Evolutionary conservation across 192 early-diverging fungal species (phyloP).

Genomic region (Podila clonocystis): DNA sequence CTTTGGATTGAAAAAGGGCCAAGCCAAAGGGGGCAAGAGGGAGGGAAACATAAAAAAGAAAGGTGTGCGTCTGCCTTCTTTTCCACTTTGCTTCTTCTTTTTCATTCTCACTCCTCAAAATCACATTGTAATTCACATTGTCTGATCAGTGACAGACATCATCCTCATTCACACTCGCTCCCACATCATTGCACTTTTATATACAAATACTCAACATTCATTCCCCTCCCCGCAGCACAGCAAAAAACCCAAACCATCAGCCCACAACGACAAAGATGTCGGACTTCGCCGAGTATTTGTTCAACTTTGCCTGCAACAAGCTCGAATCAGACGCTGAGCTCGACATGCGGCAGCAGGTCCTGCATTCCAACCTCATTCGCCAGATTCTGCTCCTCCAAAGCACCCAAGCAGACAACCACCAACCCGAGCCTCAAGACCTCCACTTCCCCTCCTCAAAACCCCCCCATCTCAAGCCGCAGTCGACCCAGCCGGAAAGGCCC

Average conservation of each 20-base stretch:
- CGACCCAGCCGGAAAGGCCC: not conserved
- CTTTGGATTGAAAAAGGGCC: too few relatives aligned
- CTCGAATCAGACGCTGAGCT: constrained; percentile 31
- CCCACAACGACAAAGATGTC: constrained; percentile 16
- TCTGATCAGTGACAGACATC: not conserved
- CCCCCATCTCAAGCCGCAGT: not conserved
- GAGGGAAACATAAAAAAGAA: not conserved
- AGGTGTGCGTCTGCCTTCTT: not conserved
- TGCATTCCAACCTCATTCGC: constrained; percentile 42
- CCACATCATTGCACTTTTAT: not conserved
- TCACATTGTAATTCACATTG: not conserved
- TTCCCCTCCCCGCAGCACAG: not conserved
- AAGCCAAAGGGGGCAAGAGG: too few relatives aligned
- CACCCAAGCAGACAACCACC: constrained; percentile 2
- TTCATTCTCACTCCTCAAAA: not conserved
- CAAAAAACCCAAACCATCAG: not conserved
- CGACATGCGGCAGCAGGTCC: constrained; percentile 38
- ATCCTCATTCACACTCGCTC: not conserved
- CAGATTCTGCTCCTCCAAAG: constrained; percentile 39
- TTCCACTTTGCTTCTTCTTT: not conserved
- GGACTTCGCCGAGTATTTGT: constrained; percentile 34
- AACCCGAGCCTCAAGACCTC: not conserved
- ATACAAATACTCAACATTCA: not conserved
- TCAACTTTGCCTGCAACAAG: constrained; percentile 46
- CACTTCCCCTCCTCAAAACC: not conserved